These are phyloP conservation scores for Pistacia integerrima DNA, from an alignment of 345 rosid genomes.

Conservation along the genomic window DNA sequence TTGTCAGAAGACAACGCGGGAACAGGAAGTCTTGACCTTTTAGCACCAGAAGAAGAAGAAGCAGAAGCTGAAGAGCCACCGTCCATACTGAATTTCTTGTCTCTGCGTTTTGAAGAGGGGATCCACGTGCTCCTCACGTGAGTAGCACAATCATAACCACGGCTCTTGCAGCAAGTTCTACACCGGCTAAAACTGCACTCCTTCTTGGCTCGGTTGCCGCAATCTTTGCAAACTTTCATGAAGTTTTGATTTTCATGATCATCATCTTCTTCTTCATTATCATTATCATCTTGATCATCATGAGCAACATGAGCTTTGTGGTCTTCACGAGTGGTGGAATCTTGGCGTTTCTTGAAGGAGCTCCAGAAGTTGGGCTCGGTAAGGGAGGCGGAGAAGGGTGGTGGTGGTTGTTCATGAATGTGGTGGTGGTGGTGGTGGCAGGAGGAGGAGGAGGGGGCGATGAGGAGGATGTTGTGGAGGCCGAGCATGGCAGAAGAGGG, in stretches of 20 bases:
- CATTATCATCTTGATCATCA: no score
- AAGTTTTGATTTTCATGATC: slow-evolving; percentile 6
- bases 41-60: slow-evolving; percentile 50
- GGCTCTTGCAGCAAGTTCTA: slow-evolving; percentile 81
- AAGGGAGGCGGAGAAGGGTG: background rate
- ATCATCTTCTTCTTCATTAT: slow-evolving; percentile 22
- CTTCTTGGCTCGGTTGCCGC: slow-evolving; percentile 82
- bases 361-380: slow-evolving; percentile 21
- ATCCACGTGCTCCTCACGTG: slow-evolving; percentile 92
- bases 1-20: slow-evolving; percentile 24
- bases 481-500: slow-evolving; percentile 52
- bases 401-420: slow-evolving; percentile 23
- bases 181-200: slow-evolving; percentile 70
- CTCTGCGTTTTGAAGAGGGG: slow-evolving; percentile 56
- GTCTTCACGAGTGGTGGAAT: background rate
- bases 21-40: slow-evolving; percentile 46
- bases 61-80: slow-evolving; percentile 35
- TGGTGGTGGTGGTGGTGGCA: slow-evolving; percentile 22
- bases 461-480: slow-evolving; percentile 62
- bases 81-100: slow-evolving; percentile 25
- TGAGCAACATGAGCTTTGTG: no score
- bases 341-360: slow-evolving; percentile 25
- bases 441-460: slow-evolving; percentile 40
- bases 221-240: slow-evolving; percentile 64
- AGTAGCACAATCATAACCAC: slow-evolving; percentile 69